Base-by-base conservation (phyloP, 1,284 basidiomycete genomes). In the Trichosporon inkin region DNA sequence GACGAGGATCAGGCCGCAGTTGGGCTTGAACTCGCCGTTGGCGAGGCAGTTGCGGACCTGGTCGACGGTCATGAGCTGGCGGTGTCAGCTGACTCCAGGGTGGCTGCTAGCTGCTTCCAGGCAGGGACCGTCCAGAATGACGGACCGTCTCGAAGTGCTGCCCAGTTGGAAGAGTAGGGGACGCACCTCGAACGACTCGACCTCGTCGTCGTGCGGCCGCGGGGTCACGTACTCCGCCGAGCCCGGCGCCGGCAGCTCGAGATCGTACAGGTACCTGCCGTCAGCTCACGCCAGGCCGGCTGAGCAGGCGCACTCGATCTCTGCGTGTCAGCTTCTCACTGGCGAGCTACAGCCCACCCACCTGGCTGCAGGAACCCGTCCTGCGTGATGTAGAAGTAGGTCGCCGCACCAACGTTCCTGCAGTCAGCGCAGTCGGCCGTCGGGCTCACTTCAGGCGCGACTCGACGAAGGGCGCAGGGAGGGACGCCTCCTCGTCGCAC, bases 401-500 rank as follows among this genome's bases (percentile, higher is more conserved):
- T 80, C 22, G 64, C 55, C 3, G 69, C 68, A 0, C 78, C 76
- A 19, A 61, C 62, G 44, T 68, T 68, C 59, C 70, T 69, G 47
- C 56, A 10, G 51, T 57, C 22, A 53, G 55, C 34, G 28, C 39
- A 34, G 6, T 6, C 7, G 6, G 13, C 2, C 17, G 1, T 20
- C 13, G 39, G 49, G 81, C 83, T 32, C 81, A 75, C 67, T 82
- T 86, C 17, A 87, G 81, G 63, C 86, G 76, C 41, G 80, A 77
- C 51, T 82, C 78, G 1, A 90, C 85, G 35, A 91, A 70, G 11
- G 81, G 74, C 56, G 86, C 85, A 1, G 83, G 80, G 19, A 96
- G 81, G 66, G 86, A 90, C 14, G 92, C 94, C 76, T 97, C 93
- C 72, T 97, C 94, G 81, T 86, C 87, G 65, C 90, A 89, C 77